Base-by-base conservation (phyloP, 2,329 filamentous ascomycete genomes). In the Colletotrichum viniferum region DNA sequence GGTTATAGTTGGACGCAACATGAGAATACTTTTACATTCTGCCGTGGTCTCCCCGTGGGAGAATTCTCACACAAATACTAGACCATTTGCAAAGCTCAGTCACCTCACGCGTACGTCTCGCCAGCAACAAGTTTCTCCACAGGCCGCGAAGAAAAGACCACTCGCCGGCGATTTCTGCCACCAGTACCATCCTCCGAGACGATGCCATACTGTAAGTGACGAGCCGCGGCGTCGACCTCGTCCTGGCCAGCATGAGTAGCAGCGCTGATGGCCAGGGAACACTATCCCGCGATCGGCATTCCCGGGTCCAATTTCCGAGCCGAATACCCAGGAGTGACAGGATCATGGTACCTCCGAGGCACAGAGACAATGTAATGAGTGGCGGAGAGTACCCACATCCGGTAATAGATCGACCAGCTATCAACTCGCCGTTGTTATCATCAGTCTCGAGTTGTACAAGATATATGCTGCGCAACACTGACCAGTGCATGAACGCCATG, bases 1-100 rank as follows among this genome's bases (percentile, higher is more conserved):
- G 34, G 43, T 71, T 73, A 2, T 64, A 80, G 0, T 75, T 8
- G 16, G n/a, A 34, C n/a, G 56, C 18, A 43, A 6, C 38, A 43
- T 10, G 2, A 43, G 16, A n/a, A 16, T n/a, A 1, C 4, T 4
- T 43, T 43, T 8, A 5, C 2, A n/a, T n/a, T n/a, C n/a, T 0
- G 38, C 38, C 38, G 18, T 48, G 3, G 38, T 6, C 38, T 6
- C 38, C 0, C 18, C 38, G 1, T n/a, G 38, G 5, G 38, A 2
- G 0, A 48, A n/a, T 1, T 4, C 38, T 21, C 10, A 7, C 9
- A 48, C 18, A 48, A 13, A 13, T 4, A 48, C 12, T 0, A 12
- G 10, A 12, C 43, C 1, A 12, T 0, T 12, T 12, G 18, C 18
- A 13, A 48, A 48, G 14, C 7, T 8, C 13, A 16, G 7, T 38